These are phyloP conservation scores for Russula ochroleuca DNA, from an alignment of 768 basidiomycete genomes.

Conservation along the genomic window DNA sequence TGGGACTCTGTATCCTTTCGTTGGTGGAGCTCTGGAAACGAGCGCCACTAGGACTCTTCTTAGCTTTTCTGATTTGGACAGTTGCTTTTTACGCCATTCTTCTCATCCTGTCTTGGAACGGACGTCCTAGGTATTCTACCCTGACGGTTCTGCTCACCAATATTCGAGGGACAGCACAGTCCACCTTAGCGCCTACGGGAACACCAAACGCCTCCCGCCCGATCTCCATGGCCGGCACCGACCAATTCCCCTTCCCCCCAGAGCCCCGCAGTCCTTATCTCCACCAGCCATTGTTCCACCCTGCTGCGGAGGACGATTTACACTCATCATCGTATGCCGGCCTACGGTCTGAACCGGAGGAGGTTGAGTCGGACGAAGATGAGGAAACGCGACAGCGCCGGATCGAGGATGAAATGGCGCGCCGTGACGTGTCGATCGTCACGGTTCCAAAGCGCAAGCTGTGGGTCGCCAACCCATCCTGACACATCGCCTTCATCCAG, in stretches of 20 bases:
- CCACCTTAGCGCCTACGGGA: conserved; percentile 32
- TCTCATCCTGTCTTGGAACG: conserved; percentile 52
- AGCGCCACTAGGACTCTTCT: conserved; percentile 53
- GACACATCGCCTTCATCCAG: conserved; percentile 2
- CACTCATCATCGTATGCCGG: conserved; percentile 45
- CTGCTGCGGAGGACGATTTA: conserved; percentile 42
- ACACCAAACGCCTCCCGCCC: conserved; percentile 40
- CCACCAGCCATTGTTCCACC: conserved; percentile 59
- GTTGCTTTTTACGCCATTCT: conserved; percentile 53
- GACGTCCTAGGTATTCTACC: conserved; percentile 53
- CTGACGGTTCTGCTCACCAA: conserved; percentile 48
- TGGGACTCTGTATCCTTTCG: conserved; percentile 55
- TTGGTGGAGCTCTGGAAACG: conserved; percentile 56
- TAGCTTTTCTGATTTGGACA: conserved; percentile 60
- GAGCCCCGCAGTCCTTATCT: conserved; percentile 55
- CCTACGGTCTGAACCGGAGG: conserved; percentile 40
- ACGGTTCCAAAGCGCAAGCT: conserved; percentile 68
- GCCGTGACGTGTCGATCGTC: conserved; percentile 81
- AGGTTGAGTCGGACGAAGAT: conserved; percentile 65
- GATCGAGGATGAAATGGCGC: conserved; percentile 78
- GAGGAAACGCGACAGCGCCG: conserved; percentile 67
- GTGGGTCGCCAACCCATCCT: conserved; percentile 66
- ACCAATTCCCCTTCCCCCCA: conserved; percentile 44
- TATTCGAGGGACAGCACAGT: conserved; percentile 36
- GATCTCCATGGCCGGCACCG: conserved; percentile 39